A percentile compares a stretch with the other conserved stretches of the same genome.
phyloP scores from a whole-genome alignment of 441 rosid genomes.

The Erodium trifolium region DNA sequence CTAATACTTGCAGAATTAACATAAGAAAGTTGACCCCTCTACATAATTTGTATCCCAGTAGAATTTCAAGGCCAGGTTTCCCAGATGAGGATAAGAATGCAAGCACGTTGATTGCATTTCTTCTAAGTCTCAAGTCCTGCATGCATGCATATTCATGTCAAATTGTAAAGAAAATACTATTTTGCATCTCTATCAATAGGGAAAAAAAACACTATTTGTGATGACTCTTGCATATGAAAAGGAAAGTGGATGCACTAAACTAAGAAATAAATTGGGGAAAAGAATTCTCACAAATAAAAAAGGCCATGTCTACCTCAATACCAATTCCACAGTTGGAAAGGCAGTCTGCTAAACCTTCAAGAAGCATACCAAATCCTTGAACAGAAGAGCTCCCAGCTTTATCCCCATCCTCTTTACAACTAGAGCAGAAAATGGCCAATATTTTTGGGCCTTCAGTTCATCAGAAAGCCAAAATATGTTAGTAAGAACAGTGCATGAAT shows the following conservation, averaged over 20 bases:
- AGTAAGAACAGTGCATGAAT: conserved; percentile 8
- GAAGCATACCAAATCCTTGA: conserved; percentile 34
- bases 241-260: not conserved
- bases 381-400: conserved; percentile 22
- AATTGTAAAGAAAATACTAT: conserved; percentile 15
- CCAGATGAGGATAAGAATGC: conserved; percentile 76
- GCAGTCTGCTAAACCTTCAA: conserved; percentile 73
- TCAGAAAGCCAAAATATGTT: conserved; percentile 19
- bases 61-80: conserved; percentile 59
- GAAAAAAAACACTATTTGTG: not conserved
- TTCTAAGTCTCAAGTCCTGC: conserved; percentile 73
- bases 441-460: conserved; percentile 55
- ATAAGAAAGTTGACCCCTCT: conserved; percentile 53
- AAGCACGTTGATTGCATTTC: conserved; percentile 48
- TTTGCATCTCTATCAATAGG: too few relatives aligned
- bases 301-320: conserved; percentile 27
- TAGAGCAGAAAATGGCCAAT: conserved; percentile 43
- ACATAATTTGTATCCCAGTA: conserved; percentile 38
- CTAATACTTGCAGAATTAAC: conserved; percentile 63
- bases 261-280: too few relatives aligned
- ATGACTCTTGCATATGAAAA: not conserved
- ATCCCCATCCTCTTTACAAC: conserved; percentile 25
- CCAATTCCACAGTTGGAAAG: conserved; percentile 38
- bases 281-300: too few relatives aligned
- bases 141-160: conserved; percentile 20